Percentiles rank a stretch among this genome's conserved stretches.
These are phyloP conservation scores for Aspergillus felis DNA, from an alignment of 2,329 filamentous ascomycete species.

Conservation along the genomic window DNA sequence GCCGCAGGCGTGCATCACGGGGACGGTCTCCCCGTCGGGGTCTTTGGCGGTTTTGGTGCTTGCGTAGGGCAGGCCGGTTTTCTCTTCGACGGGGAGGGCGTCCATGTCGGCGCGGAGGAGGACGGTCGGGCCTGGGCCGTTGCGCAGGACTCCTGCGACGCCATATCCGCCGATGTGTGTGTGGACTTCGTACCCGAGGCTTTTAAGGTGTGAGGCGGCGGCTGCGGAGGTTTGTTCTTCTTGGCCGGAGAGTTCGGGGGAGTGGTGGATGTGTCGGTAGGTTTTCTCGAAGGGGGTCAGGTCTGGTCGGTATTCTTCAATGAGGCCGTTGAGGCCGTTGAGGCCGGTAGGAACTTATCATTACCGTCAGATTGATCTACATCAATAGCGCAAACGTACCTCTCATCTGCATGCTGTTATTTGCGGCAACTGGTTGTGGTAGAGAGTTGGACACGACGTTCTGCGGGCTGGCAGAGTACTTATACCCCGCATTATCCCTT, in stretches of 20 bases:
- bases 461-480: too few relatives aligned
- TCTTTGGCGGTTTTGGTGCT: constrained; percentile 46
- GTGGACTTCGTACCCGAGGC: constrained; percentile 43
- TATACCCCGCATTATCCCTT: too few relatives aligned
- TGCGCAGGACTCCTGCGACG: constrained; percentile 53
- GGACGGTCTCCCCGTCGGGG: constrained; percentile 46
- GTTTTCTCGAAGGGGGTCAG: constrained; percentile 45
- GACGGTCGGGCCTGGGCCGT: constrained; percentile 53
- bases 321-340: constrained; percentile 21
- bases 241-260: constrained; percentile 55
- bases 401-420: too few relatives aligned
- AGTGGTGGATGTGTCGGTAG: constrained; percentile 55
- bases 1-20: constrained; percentile 66
- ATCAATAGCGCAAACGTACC: too few relatives aligned
- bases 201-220: constrained; percentile 41
- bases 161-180: constrained; percentile 57
- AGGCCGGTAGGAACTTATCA: background rate
- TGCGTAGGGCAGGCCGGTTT: constrained; percentile 53
- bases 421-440: too few relatives aligned
- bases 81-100: constrained; percentile 55
- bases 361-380: background rate
- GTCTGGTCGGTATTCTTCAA: constrained; percentile 39
- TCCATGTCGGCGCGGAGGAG: constrained; percentile 62
- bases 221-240: constrained; percentile 50
- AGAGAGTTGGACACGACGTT: too few relatives aligned